phyloP scores from a whole-genome alignment of 1,284 basidiomycete genomes.

The Leccinum subrobustum region DNA sequence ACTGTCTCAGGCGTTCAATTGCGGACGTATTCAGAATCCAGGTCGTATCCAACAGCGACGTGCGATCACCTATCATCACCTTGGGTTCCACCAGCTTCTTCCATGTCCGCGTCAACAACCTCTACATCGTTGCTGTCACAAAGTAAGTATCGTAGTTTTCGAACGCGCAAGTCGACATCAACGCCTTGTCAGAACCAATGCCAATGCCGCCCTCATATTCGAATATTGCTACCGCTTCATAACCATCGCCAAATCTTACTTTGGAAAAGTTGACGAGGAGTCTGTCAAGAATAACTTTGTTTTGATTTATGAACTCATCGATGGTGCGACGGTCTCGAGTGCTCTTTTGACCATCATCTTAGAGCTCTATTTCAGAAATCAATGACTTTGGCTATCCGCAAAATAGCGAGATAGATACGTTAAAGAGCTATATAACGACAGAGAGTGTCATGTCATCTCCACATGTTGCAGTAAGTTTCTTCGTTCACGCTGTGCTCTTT shows the following conservation, averaged over 20 bases:
- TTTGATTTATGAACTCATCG: slow-evolving; percentile 92
- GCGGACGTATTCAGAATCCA: slow-evolving; percentile 97
- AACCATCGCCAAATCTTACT: slow-evolving; percentile 90
- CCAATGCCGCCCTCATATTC: slow-evolving; percentile 96
- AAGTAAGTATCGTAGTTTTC: slow-evolving; percentile 57
- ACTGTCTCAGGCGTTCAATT: slow-evolving; percentile 78
- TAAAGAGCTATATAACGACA: slow-evolving; percentile 98
- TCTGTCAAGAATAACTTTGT: slow-evolving; percentile 99
- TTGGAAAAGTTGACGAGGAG: slow-evolving; percentile 98
- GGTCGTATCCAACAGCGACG: slow-evolving; percentile 96
- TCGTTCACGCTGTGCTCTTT: neutral
- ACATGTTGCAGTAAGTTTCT: slow-evolving; percentile 65
- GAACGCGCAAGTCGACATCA: neutral
- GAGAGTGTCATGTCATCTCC: slow-evolving; percentile 90
- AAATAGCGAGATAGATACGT: slow-evolving; percentile 95
- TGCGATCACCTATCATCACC: slow-evolving; percentile 96
- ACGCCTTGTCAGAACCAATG: slow-evolving; percentile 74
- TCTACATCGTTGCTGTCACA: slow-evolving; percentile 93
- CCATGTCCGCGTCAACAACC: slow-evolving; percentile 92
- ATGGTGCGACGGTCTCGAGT: slow-evolving; percentile 56
- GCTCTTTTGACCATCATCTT: neutral
- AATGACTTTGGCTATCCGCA: slow-evolving; percentile 99
- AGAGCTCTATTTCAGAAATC: slow-evolving; percentile 65
- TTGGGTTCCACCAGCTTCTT: slow-evolving; percentile 97
- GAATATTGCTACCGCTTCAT: slow-evolving; percentile 98